Evolutionary conservation across 495 filamentous ascomycete genomes (phyloP), one percentile per base, ranked within the genome.

Genomic region (Bombardia bombarda): DNA sequence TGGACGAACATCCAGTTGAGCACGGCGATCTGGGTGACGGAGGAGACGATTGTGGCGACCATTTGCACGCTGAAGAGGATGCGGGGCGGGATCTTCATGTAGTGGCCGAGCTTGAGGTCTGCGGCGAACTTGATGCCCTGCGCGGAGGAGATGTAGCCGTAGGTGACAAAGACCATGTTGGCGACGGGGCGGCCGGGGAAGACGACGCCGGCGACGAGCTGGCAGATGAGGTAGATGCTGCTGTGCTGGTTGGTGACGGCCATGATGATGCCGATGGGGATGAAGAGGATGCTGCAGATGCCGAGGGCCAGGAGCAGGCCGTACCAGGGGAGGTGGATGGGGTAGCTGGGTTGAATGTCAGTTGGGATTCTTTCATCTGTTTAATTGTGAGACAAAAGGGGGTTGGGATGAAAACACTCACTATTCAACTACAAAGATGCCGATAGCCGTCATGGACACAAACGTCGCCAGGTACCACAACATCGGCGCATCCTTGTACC

Each of bases 51-150:
- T 1, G 86, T 90, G 20, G 87, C 86, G 25, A 82, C 70, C 69
- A 92, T 82, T 50, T 94, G 88, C 3, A 90, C 83, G 5, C 67
- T 64, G 63, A 93, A 94, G 7, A 94, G 68, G 41, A 83, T 75
- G 10, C 83, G 79, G 0, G 87, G 86, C 14, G 88, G 87, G 39
- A 94, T 88, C 61, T 94, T 93, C 86, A 93, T 90, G 59, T 94
- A 93, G 56, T 90, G 84, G 22, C 88, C 88, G 0, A 93, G 76
- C 57, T 94, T 94, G 42, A 92, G 71, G 56, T 94, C 87, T 16
- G 85, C 77, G 3, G 86, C 79, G 61, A 93, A 93, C 56, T 88
- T 89, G 41, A 94, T 74, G 25, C 87, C 87, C 63, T 94, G 85
- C 4, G 83, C 80, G 1, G 81, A 86, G 2, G 81, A 83, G 47